Evolutionary conservation across 2,329 filamentous ascomycete species (phyloP).

Genomic region (Ramichloridium luteum): DNA sequence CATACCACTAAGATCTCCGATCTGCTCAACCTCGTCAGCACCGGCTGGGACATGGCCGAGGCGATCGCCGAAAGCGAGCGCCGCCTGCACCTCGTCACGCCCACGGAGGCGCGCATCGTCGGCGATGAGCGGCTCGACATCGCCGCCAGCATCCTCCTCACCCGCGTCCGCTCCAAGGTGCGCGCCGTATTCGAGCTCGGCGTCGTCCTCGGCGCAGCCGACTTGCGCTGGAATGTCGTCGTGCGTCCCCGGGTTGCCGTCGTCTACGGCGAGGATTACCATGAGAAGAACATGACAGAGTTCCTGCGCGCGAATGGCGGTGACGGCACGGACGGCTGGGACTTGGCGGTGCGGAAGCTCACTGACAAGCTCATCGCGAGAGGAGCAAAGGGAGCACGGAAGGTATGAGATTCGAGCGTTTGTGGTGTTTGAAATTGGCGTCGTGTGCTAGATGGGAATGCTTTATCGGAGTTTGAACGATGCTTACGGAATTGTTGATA

Average conservation of each 20-base stretch:
- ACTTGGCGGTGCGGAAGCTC: slow-evolving; percentile 32
- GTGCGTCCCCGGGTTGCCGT: slow-evolving; percentile 41
- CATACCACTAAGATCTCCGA: slow-evolving; percentile 43
- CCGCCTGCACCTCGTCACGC: slow-evolving; percentile 50
- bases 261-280: slow-evolving; percentile 68
- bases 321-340: slow-evolving; percentile 30
- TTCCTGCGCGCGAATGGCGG: slow-evolving; percentile 48
- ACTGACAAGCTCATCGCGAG: slow-evolving; percentile 31
- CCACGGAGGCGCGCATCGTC: slow-evolving; percentile 50
- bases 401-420: too few relatives aligned
- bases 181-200: slow-evolving; percentile 47
- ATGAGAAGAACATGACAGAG: slow-evolving; percentile 61
- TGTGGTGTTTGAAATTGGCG: too few relatives aligned
- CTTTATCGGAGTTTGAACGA: too few relatives aligned
- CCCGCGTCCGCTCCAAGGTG: slow-evolving; percentile 55
- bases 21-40: slow-evolving; percentile 48
- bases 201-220: slow-evolving; percentile 38
- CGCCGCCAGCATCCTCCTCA: slow-evolving; percentile 50
- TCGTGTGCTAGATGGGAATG: too few relatives aligned
- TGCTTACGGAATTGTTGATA: too few relatives aligned
- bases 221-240: slow-evolving; percentile 40
- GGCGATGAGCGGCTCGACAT: slow-evolving; percentile 55
- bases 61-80: slow-evolving; percentile 49
- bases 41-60: slow-evolving; percentile 54
- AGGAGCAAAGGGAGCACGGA: slow-evolving; percentile 29